Evolutionary conservation across 306 rosid species (phyloP), one percentile per base, ranked within the genome.

Genomic region (Casuarina glauca): DNA sequence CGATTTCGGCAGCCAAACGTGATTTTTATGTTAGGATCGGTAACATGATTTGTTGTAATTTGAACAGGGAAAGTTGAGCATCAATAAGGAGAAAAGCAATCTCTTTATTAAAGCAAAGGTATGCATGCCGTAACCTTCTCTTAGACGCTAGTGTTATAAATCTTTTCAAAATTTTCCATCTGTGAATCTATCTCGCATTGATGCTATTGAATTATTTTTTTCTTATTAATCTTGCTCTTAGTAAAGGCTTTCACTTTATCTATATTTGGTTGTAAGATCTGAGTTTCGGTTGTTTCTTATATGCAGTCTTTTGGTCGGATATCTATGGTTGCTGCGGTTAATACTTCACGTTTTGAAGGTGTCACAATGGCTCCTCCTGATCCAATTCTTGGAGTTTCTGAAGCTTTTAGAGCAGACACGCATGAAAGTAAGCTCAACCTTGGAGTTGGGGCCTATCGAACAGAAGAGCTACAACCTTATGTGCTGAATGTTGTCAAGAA

Each of bases 321-420:
- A 76, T 86, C 90, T 35, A 91, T 93, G 99, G 79, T 84, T 72
- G 93, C 86, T 57, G 85, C 94, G 0, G 91, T 88, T 54, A 90
- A 93, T 72, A 88, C 82, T 43, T 95, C 99, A 87, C 90, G 89
- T 77, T 95, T 95, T 73, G 99, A 95, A 81, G 94, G 91, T 26
- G 89, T 95, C 13, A 85, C 94, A 1, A 88, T 95, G 99, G 99
- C 99, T 71, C 96, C 97, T 61, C 96, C 99, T 7, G 97, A 95
- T 87, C 99, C 99, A 54, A 95, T 95, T 90, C 97, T 95, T 50
- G 99, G 97, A 78, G 99, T 95, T 74, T 95, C 99, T n/a, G 99
- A 95, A 84, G 99, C 99, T 32, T 95, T 91, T 73, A 91, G 60
- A 80, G 97, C 99, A 2, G 92, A 90, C 80, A 85, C 88, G 0